Evolutionary conservation across 139 green algal species (phyloP), one percentile per base, ranked within the genome.

Genomic region (Chlamydomonas sp.): DNA sequence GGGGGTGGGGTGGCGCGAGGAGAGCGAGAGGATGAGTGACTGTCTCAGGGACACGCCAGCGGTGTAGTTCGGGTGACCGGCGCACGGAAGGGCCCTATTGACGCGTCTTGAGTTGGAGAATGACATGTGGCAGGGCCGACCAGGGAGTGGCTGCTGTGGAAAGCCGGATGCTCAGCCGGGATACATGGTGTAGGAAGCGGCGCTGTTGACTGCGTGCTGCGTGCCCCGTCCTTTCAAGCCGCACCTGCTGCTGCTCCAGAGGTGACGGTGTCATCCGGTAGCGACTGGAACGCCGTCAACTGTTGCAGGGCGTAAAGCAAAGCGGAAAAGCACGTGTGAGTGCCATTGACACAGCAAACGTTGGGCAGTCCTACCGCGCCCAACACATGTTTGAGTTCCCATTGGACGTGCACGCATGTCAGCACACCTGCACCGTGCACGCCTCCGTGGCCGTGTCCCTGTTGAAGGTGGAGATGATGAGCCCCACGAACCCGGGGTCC

Each of bases 381-480:
- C 78, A 83, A 9, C 16, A 71, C n/a, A 17, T 18, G 4, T 79
- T 12, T 5, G 8, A 79, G 4, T 66, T 14, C 77, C 63, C 5
- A n/a, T 15, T 64, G 16, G 1, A 85, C 5, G 79, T 12, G 4
- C 9, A 72, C 8, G 7, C 15, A 18, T n/a, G 69, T 8, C 0
- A 31, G 9, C 72, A 3, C 59, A 84, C 86, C 80, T 87, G 80
- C 57, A 84, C 31, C 7, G 57, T 80, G 7, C 8, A 9, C 16
- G 62, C 16, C 49, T 79, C 78, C 18, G 69, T 85, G 60, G 69
- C 67, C 3, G 80, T 64, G 58, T 93, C 93, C 1, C 60, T 76
- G 91, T 97, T 97, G 90, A 98, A 98, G n/a, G 90, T 88, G 0
- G 92, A 96, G 60, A 97, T 93, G 85, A 98, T 98, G 68, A 98